Evolutionary conservation across 257 asterid species (phyloP).

Genomic region (Cinchona pubescens): DNA sequence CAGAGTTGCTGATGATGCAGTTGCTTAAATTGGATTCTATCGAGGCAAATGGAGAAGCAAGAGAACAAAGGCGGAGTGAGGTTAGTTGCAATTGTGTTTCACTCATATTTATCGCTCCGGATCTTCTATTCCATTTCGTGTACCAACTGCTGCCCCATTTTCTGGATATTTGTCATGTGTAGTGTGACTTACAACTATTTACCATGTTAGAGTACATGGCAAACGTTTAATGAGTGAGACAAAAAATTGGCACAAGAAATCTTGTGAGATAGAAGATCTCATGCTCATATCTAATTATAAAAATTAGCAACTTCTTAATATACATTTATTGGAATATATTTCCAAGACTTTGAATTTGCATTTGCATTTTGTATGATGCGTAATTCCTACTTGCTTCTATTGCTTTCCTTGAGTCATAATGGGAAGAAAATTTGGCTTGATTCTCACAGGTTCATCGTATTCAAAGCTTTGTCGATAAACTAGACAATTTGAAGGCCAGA

Average conservation of each 20-base stretch:
- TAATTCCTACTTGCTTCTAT: neutral
- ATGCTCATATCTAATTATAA: too few relatives aligned
- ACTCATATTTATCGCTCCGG: too few relatives aligned
- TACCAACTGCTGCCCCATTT: too few relatives aligned
- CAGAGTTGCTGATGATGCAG: conserved; percentile 32
- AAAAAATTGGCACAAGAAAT: too few relatives aligned
- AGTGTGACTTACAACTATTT: too few relatives aligned
- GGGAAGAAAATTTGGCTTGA: neutral
- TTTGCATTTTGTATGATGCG: neutral
- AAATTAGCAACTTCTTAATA: too few relatives aligned
- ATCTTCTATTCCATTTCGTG: too few relatives aligned
- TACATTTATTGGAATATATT: neutral
- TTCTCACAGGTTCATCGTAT: conserved; percentile 27
- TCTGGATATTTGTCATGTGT: too few relatives aligned
- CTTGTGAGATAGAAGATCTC: too few relatives aligned
- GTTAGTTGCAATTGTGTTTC: conserved; percentile 11
- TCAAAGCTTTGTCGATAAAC: conserved; percentile 25
- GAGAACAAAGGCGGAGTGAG: conserved; percentile 26
- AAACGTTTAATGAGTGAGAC: too few relatives aligned
- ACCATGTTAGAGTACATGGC: too few relatives aligned
- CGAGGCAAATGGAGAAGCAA: conserved; percentile 30
- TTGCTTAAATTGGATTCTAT: conserved; percentile 31
- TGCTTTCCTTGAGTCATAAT: neutral
- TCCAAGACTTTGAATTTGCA: neutral
- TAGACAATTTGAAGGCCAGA: conserved; percentile 27